Evolutionary conservation across 78 protist species (phyloP), one percentile per base, ranked within the genome.

Genomic region (Dictyostelium brefeldianum): DNA sequence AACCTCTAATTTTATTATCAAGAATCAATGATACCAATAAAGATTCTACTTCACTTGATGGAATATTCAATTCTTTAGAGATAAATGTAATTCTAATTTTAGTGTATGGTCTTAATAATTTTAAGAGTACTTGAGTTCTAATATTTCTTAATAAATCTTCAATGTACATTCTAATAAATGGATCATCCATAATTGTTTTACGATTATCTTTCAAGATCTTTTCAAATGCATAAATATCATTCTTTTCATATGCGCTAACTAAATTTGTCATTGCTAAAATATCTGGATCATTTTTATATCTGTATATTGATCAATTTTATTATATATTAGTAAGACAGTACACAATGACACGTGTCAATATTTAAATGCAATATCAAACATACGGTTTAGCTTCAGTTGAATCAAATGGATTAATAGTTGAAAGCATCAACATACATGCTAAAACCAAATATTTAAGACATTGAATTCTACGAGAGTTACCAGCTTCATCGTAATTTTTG

Each of bases 401-500:
- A 57, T 97, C 99, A 71, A 99, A 98, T 27, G 99, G 99, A 94
- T 98, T 90, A 92, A 98, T 96, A 50, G 70, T 50, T 10, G 96
- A 85, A 17, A 64, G 79, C 96, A 95, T 96, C 67, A 97, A 83
- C 99, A 99, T 98, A 51, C 70, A 95, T 11, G 99, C 97, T 71
- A 99, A 89, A 10, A 99, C 98, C 18, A 97, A 90, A 79, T 97
- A 97, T 79, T 96, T 98, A 69, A 98, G 95, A 95, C 99, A 98
- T 85, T 91, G 96, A 11, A 98, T 92, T 50, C 98, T 89, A 50
- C 97, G 83, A 29, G 89, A 77, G 48, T 77, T 65, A 46, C 99
- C 98, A 15, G 98, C 97, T 74, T 92, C 96, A 84, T 98, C 99
- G 92, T 97, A 99, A 95, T 89, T 96, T 97, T 98, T 98, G 96